Evolutionary conservation across 345 rosid genomes (phyloP), one percentile per base, ranked within the genome.

Genomic region (Salix brachista): DNA sequence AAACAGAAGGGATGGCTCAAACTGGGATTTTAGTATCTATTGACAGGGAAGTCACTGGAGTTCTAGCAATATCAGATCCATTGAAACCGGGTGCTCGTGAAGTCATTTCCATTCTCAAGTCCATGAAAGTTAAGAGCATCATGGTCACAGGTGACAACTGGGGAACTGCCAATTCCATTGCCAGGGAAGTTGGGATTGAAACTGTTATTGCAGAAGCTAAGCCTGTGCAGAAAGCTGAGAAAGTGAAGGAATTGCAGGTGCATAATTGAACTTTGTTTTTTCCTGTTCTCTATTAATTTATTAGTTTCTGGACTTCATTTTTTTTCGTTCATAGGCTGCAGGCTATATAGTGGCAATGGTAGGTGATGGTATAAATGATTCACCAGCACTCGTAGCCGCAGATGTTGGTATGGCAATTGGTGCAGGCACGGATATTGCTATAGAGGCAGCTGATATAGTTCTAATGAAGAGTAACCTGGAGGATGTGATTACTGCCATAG

Each of bases 321-420:
- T 34, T 61, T 26, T 73, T 72, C 52, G 44, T 65, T 28, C 54
- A 28, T 74, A 92, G 99, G 93, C 88, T 42, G 73, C 83, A 30
- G 99, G 97, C 25, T 78, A 80, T 73, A 74, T 73, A 5, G 99
- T 95, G 79, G 97, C 94, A 41, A 95, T 95, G 99, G 97, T 95
- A 42, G 99, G 99, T 2, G 99, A 95, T 8, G 99, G 99, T 23
- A 90, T 95, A 23, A 95, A 95, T 25, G 99, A 95, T 84, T 93
- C 99, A 0, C 97, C 97, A 0, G 97, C 97, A 1, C 96, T 95
- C 0, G 99, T 95, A 44, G 96, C 96, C 17, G 97, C 99, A 41
- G 96, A 95, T 42, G 97, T 90, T 30, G 97, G 99, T 16, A 95
- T 95, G 97, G 99, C 99, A 0, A 95, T 95, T 5, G 97, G 97